Evolutionary conservation across 495 filamentous ascomycete species (phyloP), one percentile per base, ranked within the genome.

Genomic region (Hyaloscypha hepaticicola): DNA sequence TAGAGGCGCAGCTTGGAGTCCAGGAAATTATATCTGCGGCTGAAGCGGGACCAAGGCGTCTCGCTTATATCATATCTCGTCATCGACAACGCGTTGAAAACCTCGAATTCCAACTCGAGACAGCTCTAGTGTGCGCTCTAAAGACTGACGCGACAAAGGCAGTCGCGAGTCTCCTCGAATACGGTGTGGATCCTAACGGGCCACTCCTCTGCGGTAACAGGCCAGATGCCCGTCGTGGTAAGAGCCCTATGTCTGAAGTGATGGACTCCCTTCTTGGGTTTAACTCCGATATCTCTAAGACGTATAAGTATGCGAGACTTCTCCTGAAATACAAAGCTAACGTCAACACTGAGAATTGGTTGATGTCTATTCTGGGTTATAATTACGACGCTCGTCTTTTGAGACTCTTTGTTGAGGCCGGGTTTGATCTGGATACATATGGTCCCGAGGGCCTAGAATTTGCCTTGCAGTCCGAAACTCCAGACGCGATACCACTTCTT

Each of bases 361-460:
- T 57, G 29, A 57, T n/a, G 29, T 31, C 25, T 57, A 28, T 57
- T 33, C 55, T 57, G 29, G 55, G 12, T 28, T 28, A 8, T 34
- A n/a, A 57, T 57, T 25, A 57, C n/a, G 55, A 57, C 55, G 26
- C 55, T 57, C 55, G 29, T 57, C 55, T 57, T 57, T 57, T 57
- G 26, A 57, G 55, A 28, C 55, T 57, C 29, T 33, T 59, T 38
- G 34, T 59, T 25, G 26, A 59, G 34, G 57, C 57, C 26, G 57
- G 57, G 34, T 59, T 59, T 59, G 57, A 59, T 31, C 29, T 59
- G 57, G 57, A 59, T 59, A 59, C 24, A 25, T 59, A 59, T 59
- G 57, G 57, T 45, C 31, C 31, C 21, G 34, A 38, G 14, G 29
- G 29, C 19, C 57, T 59, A 25, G 57, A 59, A 59, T 48, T 38